Conservation (phyloP, 352 stramenopile genomes). For the Phytophthora tentaculata region DNA sequence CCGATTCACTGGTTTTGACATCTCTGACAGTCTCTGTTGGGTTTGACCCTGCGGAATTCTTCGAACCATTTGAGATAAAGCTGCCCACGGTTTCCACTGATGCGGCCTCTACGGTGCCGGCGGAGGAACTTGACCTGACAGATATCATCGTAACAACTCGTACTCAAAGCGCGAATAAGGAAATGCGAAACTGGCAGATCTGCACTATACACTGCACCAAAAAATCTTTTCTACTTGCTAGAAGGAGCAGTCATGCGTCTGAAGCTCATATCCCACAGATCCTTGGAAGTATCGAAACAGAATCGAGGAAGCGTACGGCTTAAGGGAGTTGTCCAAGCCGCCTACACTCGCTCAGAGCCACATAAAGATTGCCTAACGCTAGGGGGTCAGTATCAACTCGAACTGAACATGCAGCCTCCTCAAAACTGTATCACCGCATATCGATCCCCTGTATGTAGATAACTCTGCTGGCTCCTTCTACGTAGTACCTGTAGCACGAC, state of each 20-base stretch:
- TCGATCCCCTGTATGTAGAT: neutral
- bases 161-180: slow-evolving; percentile 21
- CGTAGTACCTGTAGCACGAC: neutral
- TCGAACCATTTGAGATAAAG: neutral
- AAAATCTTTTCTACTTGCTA: slow-evolving; percentile 1
- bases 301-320: slow-evolving; percentile 20
- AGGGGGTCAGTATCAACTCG: slow-evolving; percentile 9
- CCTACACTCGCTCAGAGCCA: slow-evolving; percentile 16
- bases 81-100: slow-evolving; percentile 1
- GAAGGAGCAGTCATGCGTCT: slow-evolving; percentile 1
- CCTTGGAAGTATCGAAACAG: slow-evolving; percentile 21
- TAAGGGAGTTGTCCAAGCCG: slow-evolving; percentile 8
- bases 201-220: neutral
- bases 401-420: slow-evolving; percentile 12
- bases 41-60: slow-evolving; percentile 6
- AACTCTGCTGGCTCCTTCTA: neutral
- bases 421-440: neutral
- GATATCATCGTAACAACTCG: slow-evolving; percentile 22
- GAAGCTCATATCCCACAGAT: slow-evolving; percentile 20
- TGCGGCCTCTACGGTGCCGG: neutral
- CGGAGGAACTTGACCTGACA: slow-evolving; percentile 20
- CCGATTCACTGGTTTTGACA: neutral
- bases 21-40: slow-evolving; percentile 9
- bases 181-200: slow-evolving; percentile 23
- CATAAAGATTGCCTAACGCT: slow-evolving; percentile 29